Percentiles rank a stretch among this genome's conserved stretches.
These are phyloP conservation scores for Zizania palustris DNA, from an alignment of 202 grass and related monocot species.

Conservation along the genomic window DNA sequence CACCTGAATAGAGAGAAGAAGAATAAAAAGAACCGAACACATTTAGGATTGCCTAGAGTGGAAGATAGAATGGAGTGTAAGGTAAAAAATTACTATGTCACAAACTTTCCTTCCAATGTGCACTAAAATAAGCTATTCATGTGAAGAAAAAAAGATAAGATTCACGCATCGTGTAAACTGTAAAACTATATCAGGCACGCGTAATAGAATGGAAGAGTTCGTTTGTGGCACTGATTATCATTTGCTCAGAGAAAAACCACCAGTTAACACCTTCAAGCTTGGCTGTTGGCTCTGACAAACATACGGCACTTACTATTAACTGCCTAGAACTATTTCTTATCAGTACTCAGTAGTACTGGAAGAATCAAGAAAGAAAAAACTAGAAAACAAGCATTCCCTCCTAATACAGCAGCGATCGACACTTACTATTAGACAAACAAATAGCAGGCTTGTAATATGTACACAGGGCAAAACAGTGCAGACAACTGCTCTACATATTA, in stretches of 20 bases:
- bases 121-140: slow-evolving; percentile 6
- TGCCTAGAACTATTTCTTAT: slow-evolving; percentile 15
- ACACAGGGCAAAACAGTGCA: background rate
- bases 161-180: background rate
- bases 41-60: background rate
- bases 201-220: background rate
- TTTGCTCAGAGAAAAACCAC: slow-evolving; percentile 1
- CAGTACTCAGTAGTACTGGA: background rate
- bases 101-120: background rate
- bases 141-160: background rate
- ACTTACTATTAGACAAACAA: background rate
- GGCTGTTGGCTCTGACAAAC: slow-evolving; percentile 1
- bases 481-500: background rate
- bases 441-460: background rate
- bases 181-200: slow-evolving; percentile 18
- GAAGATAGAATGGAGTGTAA: slow-evolving; percentile 14
- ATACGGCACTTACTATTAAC: too few species aligned
- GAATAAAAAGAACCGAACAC: background rate
- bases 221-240: background rate
- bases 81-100: background rate
- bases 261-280: background rate
- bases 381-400: background rate
- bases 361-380: slow-evolving; percentile 20
- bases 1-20: slow-evolving; percentile 52
- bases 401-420: background rate